Conservation (phyloP, 2,329 filamentous ascomycete genomes). For the Penicillium griseofulvum region DNA sequence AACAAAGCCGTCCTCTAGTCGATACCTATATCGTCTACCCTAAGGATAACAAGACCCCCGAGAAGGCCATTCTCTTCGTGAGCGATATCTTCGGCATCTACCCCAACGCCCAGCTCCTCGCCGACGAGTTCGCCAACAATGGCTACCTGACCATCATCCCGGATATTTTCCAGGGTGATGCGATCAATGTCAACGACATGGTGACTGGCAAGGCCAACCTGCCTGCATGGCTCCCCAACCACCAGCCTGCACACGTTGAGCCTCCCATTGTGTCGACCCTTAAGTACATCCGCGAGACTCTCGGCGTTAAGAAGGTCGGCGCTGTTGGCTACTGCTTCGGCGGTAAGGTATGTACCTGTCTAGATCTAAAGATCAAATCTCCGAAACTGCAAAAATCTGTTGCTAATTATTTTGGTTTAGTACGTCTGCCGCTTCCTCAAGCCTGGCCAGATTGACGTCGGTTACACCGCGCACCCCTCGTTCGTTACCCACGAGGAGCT, state of each 20-base stretch:
- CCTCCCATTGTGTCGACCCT: conserved; percentile 52
- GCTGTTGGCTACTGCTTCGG: conserved; percentile 74
- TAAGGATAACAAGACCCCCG: conserved; percentile 48
- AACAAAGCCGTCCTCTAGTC: conserved; percentile 37
- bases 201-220: conserved; percentile 50
- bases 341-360: conserved; percentile 55
- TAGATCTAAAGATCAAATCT: neutral
- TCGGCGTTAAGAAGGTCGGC: conserved; percentile 59
- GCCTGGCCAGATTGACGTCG: conserved; percentile 63
- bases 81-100: conserved; percentile 61
- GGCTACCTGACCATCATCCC: conserved; percentile 68
- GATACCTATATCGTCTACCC: conserved; percentile 57
- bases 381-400: neutral
- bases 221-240: conserved; percentile 48
- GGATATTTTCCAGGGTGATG: conserved; percentile 68
- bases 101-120: conserved; percentile 62
- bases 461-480: conserved; percentile 73
- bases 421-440: conserved; percentile 68
- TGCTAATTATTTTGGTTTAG: conserved; percentile 34
- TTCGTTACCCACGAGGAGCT: conserved; percentile 70
- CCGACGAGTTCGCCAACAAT: conserved; percentile 71
- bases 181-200: conserved; percentile 54
- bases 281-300: conserved; percentile 57
- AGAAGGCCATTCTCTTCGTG: conserved; percentile 57
- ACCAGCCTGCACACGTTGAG: conserved; percentile 53